Base-by-base conservation (phyloP, 225 moss, liverwort and hornwort species). In the Takakia lepidozioides region DNA sequence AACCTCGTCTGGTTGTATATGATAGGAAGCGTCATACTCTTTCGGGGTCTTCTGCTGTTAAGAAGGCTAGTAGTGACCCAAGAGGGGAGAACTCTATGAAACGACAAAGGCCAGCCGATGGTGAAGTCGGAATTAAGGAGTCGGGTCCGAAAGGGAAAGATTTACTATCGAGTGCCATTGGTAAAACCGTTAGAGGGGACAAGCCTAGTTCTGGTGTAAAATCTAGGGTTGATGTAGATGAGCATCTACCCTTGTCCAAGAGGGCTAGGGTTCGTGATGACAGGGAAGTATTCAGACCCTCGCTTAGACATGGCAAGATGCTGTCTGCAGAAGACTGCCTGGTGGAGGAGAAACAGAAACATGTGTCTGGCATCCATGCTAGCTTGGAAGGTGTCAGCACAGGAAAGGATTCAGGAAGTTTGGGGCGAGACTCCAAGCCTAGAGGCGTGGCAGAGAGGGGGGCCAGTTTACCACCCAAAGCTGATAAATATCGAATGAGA, bases 401-500 rank as follows among this genome's bases (percentile, higher is more conserved):
- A 26, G 63, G 59, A 35, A 90, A 81, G 54, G 62, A 59, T 56
- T 61, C 80, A 27, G 64, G 70, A 23, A 38, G 10, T 20, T 27
- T 55, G 29, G 66, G 60, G 2, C 72, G 74, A 68, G 91, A 87
- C 37, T 49, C 59, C 2, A 83, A 71, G 57, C n/a, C n/a, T n/a
- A n/a, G n/a, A n/a, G n/a, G n/a, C n/a, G 46, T 47, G 5, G 48
- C 58, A 39, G 84, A 82, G 26, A 85, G 84, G 67, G 78, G 81
- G 19, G 75, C 84, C 4, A 78, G 79, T 35, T 59, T 87, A 3
- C 91, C 98, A 13, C 87, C 85, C 4, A 98, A 98, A 61, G 85
- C 87, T 43, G 87, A 80, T 29, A 90, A 98, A 62, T 91, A 90
- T 42, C 70, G 91, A 50, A 91, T 91, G 61, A 72, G 98, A 59